Base-by-base conservation (phyloP, 371 early-diverging fungal species). In the Apophysomyces trapeziformis region DNA sequence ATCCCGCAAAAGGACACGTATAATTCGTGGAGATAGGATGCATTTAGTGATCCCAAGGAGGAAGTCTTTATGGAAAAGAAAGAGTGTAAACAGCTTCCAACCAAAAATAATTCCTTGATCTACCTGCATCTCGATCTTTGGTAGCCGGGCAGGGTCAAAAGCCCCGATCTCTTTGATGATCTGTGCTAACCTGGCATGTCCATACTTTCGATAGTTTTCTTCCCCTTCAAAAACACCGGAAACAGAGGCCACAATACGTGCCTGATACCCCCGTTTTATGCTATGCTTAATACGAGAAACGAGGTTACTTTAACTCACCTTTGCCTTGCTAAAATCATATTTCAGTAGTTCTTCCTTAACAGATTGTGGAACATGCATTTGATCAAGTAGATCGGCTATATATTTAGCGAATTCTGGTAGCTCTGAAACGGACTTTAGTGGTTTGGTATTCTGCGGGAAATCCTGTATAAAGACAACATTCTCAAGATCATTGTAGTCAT, bases 381-480 rank as follows among this genome's bases (percentile, higher is more conserved):
- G 63, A 32, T 71, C 70, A 0, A 82, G 59, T 37, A 79, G 46
- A 44, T 78, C 72, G 18, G 47, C 47, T 7, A 82, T 58, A 44
- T 82, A 80, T 43, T 57, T 56, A 7, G 78, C 80, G 65, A 82
- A 82, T 0, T 39, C 45, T 9, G 80, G 76, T 6, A 82, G 36
- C 0, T 63, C 18, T 7, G 56, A 21, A 14, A 26, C 46, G 4
- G 72, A 57, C 21, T 59, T n/a, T 16, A 47, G n/a, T 0, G 61
- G 60, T 11, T 46, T 38, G n/a, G 44, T 11, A 0, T 60, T 26
- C 21, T 68, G 46, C 4, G 79, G 79, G 18, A 82, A 82, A 60
- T 82, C 83, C 61, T 82, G 83, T 4, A 82, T 79, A 54, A 82
- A 82, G 1, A 82, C 74, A 11, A 79, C 83, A 66, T 82, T 82